Evolutionary conservation across 805 yeast species (phyloP), one percentile per base, ranked within the genome.

Genomic region (Wickerhamomyces queroliae): DNA sequence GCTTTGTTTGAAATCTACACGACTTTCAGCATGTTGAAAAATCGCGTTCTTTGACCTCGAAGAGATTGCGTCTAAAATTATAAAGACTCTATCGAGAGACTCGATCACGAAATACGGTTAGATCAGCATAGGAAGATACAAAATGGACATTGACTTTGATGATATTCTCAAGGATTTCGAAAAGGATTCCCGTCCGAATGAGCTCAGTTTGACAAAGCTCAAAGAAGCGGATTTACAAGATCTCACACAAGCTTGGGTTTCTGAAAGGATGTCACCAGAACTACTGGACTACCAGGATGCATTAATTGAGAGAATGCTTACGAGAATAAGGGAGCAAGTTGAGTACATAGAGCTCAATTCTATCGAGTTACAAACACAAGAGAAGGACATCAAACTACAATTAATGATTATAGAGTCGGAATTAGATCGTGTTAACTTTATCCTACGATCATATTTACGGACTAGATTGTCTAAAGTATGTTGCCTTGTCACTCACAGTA

Each of bases 321-420:
- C 59, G 1, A 70, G 85, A 45, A 65, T 90, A 22, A 75, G 83
- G 39, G 66, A 66, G 35, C 90, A 87, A 59, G 78, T 88, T 41
- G 95, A 84, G 47, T 72, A 74, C 40, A 78, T 91, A 28, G 91
- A 84, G 50, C 69, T 78, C 37, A 85, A 87, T 49, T 82, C 95
- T 8, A 80, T 87, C 53, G 90, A 84, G 40, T 65, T 83, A 28
- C 85, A 83, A 38, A 76, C 76, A 36, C 67, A 70, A 32, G 80
- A 79, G 41, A 69, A 64, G 38, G 86, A 82, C 45, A 79, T 80
- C 60, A 90, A 90, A 54, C 62, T 91, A 42, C 82, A 85, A 42
- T 66, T 90, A 34, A 76, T 93, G 66, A 76, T 95, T 19, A 80
- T 91, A 49, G 99, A 93, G 55, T 83, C 95, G 12, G 98, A 93